These are phyloP conservation scores for Sclerotiophoma versabilis DNA, from an alignment of 2,329 filamentous ascomycete species.

Conservation along the genomic window DNA sequence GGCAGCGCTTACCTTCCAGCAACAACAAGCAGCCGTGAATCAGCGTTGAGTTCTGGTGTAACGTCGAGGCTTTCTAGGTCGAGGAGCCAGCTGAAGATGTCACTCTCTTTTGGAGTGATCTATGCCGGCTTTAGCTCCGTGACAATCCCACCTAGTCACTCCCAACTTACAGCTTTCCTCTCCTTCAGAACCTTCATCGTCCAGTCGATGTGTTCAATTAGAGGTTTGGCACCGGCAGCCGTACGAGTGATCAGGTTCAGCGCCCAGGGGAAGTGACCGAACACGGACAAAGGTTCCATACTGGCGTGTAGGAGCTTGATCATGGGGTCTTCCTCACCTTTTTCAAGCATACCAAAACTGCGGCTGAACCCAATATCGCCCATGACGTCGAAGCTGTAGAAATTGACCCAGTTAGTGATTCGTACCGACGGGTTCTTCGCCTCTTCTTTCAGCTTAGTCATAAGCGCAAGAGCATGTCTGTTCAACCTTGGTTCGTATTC, in stretches of 20 bases:
- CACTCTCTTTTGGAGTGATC: constrained; percentile 36
- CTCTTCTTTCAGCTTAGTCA: constrained; percentile 34
- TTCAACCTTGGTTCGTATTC: constrained; percentile 47
- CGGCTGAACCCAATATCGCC: constrained; percentile 55
- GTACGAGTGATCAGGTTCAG: constrained; percentile 27
- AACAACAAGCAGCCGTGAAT: constrained; percentile 38
- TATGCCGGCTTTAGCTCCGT: constrained; percentile 11
- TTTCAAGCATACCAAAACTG: constrained; percentile 49
- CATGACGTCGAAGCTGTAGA: constrained; percentile 59
- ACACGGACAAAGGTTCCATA: constrained; percentile 28
- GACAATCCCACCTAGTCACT: neutral
- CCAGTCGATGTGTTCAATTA: constrained; percentile 37
- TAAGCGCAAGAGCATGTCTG: constrained; percentile 34
- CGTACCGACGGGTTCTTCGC: constrained; percentile 28
- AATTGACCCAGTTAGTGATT: constrained; percentile 47
- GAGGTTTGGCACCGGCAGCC: constrained; percentile 24
- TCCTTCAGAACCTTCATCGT: constrained; percentile 33
- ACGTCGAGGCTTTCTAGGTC: constrained; percentile 30
- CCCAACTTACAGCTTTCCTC: constrained; percentile 30
- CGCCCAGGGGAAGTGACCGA: constrained; percentile 34
- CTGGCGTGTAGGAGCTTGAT: constrained; percentile 39
- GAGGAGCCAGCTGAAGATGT: constrained; percentile 37
- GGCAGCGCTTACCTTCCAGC: constrained; percentile 38
- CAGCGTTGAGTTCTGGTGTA: constrained; percentile 32
- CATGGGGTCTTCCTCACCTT: constrained; percentile 35